Percentiles rank a stretch among this genome's conserved stretches.
Evolutionary conservation across 257 asterid genomes (phyloP).

Genomic region (Lycium barbarum): DNA sequence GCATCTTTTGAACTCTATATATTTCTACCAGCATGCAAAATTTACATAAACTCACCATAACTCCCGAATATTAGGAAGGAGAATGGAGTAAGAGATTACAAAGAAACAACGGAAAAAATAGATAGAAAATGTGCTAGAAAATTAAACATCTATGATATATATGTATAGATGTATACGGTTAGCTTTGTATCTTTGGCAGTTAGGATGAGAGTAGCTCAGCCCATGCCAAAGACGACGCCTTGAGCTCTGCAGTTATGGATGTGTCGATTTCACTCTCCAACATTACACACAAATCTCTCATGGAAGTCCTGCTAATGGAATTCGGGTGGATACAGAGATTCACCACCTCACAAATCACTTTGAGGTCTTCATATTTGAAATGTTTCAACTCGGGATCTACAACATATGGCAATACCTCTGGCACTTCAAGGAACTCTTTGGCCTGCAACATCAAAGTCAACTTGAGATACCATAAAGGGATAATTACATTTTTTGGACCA

Average conservation of each 20-base stretch:
- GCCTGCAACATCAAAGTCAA: constrained; percentile 56
- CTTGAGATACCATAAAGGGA: neutral
- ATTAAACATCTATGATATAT: constrained; percentile 37
- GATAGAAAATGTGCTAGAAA: neutral
- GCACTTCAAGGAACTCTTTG: constrained; percentile 67
- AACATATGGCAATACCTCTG: constrained; percentile 59
- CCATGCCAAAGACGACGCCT: constrained; percentile 89
- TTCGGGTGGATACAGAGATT: constrained; percentile 63
- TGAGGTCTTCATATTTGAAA: constrained; percentile 75
- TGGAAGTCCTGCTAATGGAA: constrained; percentile 59
- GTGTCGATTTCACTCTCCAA: constrained; percentile 74
- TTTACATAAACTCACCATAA: constrained; percentile 41
- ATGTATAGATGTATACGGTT: constrained; percentile 47
- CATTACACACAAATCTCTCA: constrained; percentile 67
- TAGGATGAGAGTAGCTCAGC: constrained; percentile 89
- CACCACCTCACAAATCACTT: constrained; percentile 71
- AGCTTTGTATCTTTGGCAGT: constrained; percentile 39
- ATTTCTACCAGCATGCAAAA: constrained; percentile 38
- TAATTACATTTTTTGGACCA: no score
- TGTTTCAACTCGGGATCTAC: constrained; percentile 90
- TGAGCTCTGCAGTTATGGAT: constrained; percentile 73
- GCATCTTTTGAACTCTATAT: constrained; percentile 30
- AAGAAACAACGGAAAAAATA: neutral
- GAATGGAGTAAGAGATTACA: constrained; percentile 21
- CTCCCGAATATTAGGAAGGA: constrained; percentile 24